These are phyloP conservation scores for Stephania japonica DNA, from an alignment of 164 flowering plant genomes.

Conservation along the genomic window DNA sequence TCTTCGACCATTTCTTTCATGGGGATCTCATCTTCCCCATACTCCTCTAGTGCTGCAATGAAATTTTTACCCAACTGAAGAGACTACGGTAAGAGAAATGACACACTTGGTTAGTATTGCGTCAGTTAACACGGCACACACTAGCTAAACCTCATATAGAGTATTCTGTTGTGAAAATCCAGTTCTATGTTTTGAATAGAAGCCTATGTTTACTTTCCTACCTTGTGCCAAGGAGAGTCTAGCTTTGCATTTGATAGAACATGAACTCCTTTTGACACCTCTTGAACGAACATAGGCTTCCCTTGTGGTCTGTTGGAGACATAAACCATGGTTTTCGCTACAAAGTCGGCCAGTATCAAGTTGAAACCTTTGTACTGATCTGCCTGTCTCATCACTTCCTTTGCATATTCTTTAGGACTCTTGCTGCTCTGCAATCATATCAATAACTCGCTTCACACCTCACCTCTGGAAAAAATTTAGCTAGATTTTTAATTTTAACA, in stretches of 20 bases:
- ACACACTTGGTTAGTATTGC: background rate
- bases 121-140: background rate
- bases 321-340: conserved; percentile 47
- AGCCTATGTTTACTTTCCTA: conserved; percentile 11
- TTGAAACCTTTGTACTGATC: conserved; percentile 58
- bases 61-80: conserved; percentile 30
- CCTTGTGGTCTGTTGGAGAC: conserved; percentile 53
- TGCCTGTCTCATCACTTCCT: conserved; percentile 36
- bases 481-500: no score
- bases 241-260: conserved; percentile 59
- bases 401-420: conserved; percentile 47
- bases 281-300: conserved; percentile 28
- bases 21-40: conserved; percentile 26
- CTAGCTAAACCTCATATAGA: no score
- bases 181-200: no score
- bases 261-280: conserved; percentile 53
- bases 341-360: conserved; percentile 40
- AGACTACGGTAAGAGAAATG: conserved; percentile 24
- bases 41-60: conserved; percentile 26
- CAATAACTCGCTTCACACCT: background rate
- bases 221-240: conserved; percentile 62
- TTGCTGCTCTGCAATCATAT: conserved; percentile 35
- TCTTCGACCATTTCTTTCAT: conserved; percentile 32
- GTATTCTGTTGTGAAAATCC: no score
- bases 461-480: no score